Evolutionary conservation across 2,329 filamentous ascomycete species (phyloP).

Genomic region (Thelonectria rubi): DNA sequence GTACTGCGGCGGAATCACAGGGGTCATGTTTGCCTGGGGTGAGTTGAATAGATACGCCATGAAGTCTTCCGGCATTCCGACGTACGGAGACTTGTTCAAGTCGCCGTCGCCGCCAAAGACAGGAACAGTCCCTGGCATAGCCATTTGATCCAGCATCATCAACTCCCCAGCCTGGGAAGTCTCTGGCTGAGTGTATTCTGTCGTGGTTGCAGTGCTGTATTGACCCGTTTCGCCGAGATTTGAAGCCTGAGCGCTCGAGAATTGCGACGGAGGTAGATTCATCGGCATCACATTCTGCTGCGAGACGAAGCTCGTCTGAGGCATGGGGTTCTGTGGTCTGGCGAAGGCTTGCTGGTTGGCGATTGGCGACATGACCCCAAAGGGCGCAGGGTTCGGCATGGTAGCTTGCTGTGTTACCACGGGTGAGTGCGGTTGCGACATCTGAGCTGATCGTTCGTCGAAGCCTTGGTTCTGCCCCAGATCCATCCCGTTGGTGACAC

Average conservation of each 20-base stretch:
- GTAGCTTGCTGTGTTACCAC: conserved; percentile 55
- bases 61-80: conserved; percentile 85
- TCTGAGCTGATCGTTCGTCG: conserved; percentile 38
- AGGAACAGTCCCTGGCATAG: conserved; percentile 75
- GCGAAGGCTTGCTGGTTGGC: conserved; percentile 59
- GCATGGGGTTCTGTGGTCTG: conserved; percentile 56
- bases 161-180: conserved; percentile 61
- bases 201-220: conserved; percentile 49
- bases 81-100: conserved; percentile 82
- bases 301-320: conserved; percentile 62
- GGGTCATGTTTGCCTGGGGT: conserved; percentile 48
- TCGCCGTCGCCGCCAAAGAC: conserved; percentile 87
- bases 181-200: conserved; percentile 58
- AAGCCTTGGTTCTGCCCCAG: conserved; percentile 53
- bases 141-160: conserved; percentile 70
- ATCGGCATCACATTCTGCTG: conserved; percentile 72
- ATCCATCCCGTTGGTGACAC: conserved; percentile 52
- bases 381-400: conserved; percentile 58
- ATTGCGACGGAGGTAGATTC: conserved; percentile 69
- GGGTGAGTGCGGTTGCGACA: conserved; percentile 48
- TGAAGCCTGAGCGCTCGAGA: conserved; percentile 47
- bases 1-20: conserved; percentile 55
- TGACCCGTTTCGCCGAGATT: conserved; percentile 47
- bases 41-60: conserved; percentile 83
- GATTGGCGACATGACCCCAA: conserved; percentile 63